Conservation (phyloP, 345 rosid species). For the Dipteronia sinensis region DNA sequence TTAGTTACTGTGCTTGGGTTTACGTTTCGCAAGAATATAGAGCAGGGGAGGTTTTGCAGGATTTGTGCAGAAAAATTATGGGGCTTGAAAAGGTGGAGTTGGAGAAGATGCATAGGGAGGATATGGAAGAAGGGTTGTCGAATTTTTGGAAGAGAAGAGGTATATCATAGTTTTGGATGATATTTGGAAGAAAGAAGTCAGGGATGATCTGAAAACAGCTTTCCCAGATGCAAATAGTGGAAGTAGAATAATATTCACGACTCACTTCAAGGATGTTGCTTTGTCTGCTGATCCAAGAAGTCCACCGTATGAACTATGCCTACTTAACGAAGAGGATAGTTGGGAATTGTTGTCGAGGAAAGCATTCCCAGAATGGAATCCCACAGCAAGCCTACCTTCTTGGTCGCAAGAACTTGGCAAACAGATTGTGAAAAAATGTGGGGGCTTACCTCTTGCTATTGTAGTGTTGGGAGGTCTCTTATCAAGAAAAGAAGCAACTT, state of each 20-base stretch:
- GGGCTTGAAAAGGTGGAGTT: conserved; percentile 10
- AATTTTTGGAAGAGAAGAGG: conserved; percentile 12
- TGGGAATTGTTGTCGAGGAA: conserved; percentile 26
- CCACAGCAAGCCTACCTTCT: background rate
- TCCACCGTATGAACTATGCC: conserved; percentile 19
- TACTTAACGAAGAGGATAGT: conserved; percentile 28
- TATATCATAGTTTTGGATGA: conserved; percentile 28
- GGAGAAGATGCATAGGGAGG: conserved; percentile 26
- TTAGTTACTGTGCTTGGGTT: conserved; percentile 16
- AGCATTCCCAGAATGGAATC: conserved; percentile 5
- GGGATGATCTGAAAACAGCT: conserved; percentile 25
- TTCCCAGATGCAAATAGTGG: conserved; percentile 25
- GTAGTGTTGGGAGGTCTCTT: conserved; percentile 19
- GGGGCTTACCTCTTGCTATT: conserved; percentile 27
- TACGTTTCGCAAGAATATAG: conserved; percentile 22
- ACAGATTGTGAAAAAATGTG: conserved; percentile 20
- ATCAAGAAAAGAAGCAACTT: conserved; percentile 18
- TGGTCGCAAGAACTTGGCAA: conserved; percentile 11
- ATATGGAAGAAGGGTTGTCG: conserved; percentile 20
- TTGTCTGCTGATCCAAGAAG: conserved; percentile 24
- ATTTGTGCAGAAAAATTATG: conserved; percentile 19
- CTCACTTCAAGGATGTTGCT: conserved; percentile 30
- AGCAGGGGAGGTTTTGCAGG: conserved; percentile 21
- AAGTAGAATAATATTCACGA: conserved; percentile 23
- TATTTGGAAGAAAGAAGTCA: conserved; percentile 24